These are phyloP conservation scores for Cyphellophora attinorum DNA, from an alignment of 2,329 filamentous ascomycete species.

Conservation along the genomic window DNA sequence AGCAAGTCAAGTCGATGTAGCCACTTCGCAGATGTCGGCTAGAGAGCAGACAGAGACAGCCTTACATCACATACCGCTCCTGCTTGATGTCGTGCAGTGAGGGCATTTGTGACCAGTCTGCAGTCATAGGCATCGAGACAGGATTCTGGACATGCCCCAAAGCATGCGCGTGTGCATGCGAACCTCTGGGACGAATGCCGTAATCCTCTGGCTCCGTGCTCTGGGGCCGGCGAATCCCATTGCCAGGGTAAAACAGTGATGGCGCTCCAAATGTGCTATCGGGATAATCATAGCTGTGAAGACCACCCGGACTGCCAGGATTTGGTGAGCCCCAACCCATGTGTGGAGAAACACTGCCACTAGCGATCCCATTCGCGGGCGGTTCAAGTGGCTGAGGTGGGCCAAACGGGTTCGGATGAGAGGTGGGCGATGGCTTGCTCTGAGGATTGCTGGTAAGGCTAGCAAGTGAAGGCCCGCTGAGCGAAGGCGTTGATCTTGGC, in stretches of 20 bases:
- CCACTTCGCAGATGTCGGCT: no score
- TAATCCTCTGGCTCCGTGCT: constrained; percentile 65
- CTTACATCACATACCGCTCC: constrained; percentile 2
- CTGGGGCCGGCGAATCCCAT: constrained; percentile 60
- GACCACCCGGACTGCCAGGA: constrained; percentile 60
- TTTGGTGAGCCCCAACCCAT: constrained; percentile 88
- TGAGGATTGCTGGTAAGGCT: constrained; percentile 44
- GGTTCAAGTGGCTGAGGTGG: constrained; percentile 76
- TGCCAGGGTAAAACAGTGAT: constrained; percentile 62
- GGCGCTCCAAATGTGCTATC: constrained; percentile 57
- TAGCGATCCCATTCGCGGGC: constrained; percentile 60
- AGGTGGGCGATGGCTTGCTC: constrained; percentile 58
- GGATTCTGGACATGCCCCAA: constrained; percentile 8
- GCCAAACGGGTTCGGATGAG: constrained; percentile 74
- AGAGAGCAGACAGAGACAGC: neutral
- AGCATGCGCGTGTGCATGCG: constrained; percentile 7
- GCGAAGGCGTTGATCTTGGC: constrained; percentile 53
- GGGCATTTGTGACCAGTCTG: constrained; percentile 15
- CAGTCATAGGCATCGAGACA: constrained; percentile 7
- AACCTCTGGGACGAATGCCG: constrained; percentile 44
- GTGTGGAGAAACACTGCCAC: constrained; percentile 76
- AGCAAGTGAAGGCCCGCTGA: constrained; percentile 56
- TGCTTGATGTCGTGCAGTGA: constrained; percentile 15
- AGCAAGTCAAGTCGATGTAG: no score
- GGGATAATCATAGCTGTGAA: constrained; percentile 74